Evolutionary conservation across 2,329 filamentous ascomycete species (phyloP), one percentile per base, ranked within the genome.

Genomic region (Grosmannia clavigera): DNA sequence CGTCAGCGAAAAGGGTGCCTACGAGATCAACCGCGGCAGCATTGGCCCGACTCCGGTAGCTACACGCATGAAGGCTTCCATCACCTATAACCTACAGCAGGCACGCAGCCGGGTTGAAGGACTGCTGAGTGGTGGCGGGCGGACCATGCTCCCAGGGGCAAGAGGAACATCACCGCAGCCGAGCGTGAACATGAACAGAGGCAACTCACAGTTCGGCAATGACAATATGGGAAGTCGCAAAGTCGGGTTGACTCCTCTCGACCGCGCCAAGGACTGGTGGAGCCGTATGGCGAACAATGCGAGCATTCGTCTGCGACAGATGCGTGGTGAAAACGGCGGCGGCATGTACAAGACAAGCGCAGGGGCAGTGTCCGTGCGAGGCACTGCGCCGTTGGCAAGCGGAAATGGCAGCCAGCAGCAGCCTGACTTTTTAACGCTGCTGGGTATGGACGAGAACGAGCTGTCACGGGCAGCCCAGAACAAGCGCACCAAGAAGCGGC

Each of bases 121-220:
- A 29, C 58, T 73, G 52, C 62, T 72, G 55, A 61, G 66, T n/a
- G 61, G 64, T 33, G 54, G 57, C 3, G 22, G 58, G 40, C 53
- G 53, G 54, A 70, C 5, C 7, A 25, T 31, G 12, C 12, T 48
- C 19, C 3, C 43, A 7, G 14, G 11, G 2, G 25, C 22, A 40
- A 33, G 68, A 33, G 71, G 69, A 55, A 71, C 67, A 19, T 67
- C 69, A 10, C 70, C 75, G 2, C 73, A 71, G 55, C 35, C 27
- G 16, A 35, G 54, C 29, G 75, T 81, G 35, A 76, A 81, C 60
- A 72, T 81, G 63, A 75, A 82, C 67, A 72, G 78, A 55, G 77
- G 78, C 7, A 79, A 78, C 64, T 81, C 80, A 10, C 80, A 82
- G 64, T 81, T 79, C 62, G 70, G 75, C 61, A 71, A 74, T 29